Conservation (phyloP, 2,329 filamentous ascomycete genomes). For the Plectosphaerella plurivora region DNA sequence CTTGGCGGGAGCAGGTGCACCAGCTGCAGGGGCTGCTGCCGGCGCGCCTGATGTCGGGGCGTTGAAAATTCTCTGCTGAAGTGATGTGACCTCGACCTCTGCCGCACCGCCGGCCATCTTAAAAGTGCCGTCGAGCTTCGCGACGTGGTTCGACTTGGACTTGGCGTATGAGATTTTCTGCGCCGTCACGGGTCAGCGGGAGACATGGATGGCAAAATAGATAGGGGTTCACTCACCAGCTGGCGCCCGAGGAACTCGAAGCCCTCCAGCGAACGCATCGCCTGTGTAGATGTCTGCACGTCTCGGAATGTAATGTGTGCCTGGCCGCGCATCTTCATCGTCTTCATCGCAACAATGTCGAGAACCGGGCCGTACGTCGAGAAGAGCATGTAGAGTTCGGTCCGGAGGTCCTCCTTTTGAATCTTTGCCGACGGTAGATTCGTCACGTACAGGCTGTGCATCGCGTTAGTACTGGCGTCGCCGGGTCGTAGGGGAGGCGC, state of each 20-base stretch:
- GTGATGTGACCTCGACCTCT: conserved; percentile 62
- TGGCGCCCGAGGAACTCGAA: conserved; percentile 80
- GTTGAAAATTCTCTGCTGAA: conserved; percentile 78
- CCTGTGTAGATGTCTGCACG: conserved; percentile 85
- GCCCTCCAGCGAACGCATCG: conserved; percentile 83
- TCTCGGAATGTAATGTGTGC: conserved; percentile 91
- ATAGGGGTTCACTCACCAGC: conserved; percentile 57
- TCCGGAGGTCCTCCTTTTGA: conserved; percentile 80
- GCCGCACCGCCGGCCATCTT: conserved; percentile 54
- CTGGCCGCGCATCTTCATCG: conserved; percentile 89
- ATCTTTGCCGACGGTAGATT: conserved; percentile 85
- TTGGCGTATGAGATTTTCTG: conserved; percentile 92
- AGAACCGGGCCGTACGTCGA: conserved; percentile 90
- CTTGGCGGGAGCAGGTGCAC: conserved; percentile 44
- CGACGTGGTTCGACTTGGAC: conserved; percentile 79
- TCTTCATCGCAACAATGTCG: conserved; percentile 87
- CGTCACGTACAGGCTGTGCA: conserved; percentile 72
- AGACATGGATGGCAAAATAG: not conserved
- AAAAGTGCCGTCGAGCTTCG: conserved; percentile 90
- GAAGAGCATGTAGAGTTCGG: conserved; percentile 88
- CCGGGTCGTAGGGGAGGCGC: not conserved
- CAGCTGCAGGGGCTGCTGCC: conserved; percentile 27
- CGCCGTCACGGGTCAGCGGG: conserved; percentile 7
- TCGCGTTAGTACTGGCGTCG: not conserved
- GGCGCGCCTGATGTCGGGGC: conserved; percentile 52